Percentiles rank a stretch among this genome's conserved stretches.
Conservation (phyloP, 139 green algal genomes). For the Raphidocelis subcapitata region DNA sequence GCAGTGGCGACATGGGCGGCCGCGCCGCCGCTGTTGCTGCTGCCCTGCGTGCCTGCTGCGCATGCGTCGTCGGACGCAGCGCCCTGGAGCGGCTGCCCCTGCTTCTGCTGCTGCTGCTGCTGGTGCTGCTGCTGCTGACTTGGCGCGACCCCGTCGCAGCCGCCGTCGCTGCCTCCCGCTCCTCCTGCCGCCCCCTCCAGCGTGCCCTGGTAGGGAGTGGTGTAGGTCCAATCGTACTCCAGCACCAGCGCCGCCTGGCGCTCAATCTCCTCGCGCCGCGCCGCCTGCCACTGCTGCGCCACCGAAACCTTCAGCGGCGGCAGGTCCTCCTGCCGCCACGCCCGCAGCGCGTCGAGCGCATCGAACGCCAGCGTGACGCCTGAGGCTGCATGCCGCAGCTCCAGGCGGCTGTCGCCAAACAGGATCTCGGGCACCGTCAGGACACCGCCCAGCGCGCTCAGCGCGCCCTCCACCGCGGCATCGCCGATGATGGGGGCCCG, state of each 20-base stretch:
- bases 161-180: neutral
- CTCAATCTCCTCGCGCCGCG: conserved; percentile 62
- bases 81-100: neutral
- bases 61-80: no score
- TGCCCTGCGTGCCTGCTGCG: neutral
- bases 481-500: conserved; percentile 54
- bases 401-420: conserved; percentile 63
- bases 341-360: conserved; percentile 68
- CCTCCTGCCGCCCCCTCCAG: neutral
- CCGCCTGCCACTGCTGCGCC: conserved; percentile 58
- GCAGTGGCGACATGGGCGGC: neutral
- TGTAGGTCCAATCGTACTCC: conserved; percentile 93
- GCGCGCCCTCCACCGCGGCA: conserved; percentile 5
- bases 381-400: conserved; percentile 61
- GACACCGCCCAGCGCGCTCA: conserved; percentile 12
- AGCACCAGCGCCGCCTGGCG: conserved; percentile 56
- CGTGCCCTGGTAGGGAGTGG: conserved; percentile 71
- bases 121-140: neutral
- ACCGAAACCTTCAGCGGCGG: conserved; percentile 60
- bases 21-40: neutral
- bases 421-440: conserved; percentile 80
- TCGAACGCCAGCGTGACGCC: conserved; percentile 63
- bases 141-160: neutral
- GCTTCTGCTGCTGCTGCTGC: conserved; percentile 17
- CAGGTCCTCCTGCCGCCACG: conserved; percentile 61